Evolutionary conservation across 225 moss, liverwort and hornwort species (phyloP), one percentile per base, ranked within the genome.

Genomic region (Thuidium tamariscinum): DNA sequence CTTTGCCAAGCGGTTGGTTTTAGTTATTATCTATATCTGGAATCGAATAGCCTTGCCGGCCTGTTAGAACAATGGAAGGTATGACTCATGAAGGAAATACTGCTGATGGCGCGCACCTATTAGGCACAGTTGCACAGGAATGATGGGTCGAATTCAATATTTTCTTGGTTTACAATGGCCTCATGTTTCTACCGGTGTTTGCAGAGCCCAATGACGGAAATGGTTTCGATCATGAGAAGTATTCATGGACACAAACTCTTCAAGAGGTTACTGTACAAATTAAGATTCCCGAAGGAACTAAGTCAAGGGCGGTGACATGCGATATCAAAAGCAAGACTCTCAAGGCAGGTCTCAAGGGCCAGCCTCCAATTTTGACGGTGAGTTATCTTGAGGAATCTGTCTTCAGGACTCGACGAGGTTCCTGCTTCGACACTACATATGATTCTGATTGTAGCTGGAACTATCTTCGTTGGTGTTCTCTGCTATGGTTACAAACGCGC

Each of bases 291-390:
- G 93, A 92, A 41, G 95, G 94, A 69, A 98, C 98, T 9, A 98
- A 94, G 86, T 93, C 98, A 27, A 92, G 92, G 90, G 86, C 77
- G 34, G 91, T 97, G 78, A 27, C 91, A 25, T 96, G 97, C 67
- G 98, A 96, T 21, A 94, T 98, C 19, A 98, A 95, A 79, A 96
- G 92, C 86, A 98, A 93, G 70, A 90, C 86, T n/a, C 29, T 98
- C 39, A 95, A 95, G 89, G 98, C 95, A 62, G 98, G 98, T 83
- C 90, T 98, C 34, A 98, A 98, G 89, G 97, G 98, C n/a, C 94
- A 96, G 84, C 88, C 94, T 79, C 92, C 93, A 73, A 85, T 95
- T 85, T 56, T 98, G 82, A 60, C 93, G 94, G 97, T 97, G 87
- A 90, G 92, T 79, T 57, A 13, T 80, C 60, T 84, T 84, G 56